Base-by-base conservation (phyloP, 176 grass and related monocot species). In the Tuctoria greenei region DNA sequence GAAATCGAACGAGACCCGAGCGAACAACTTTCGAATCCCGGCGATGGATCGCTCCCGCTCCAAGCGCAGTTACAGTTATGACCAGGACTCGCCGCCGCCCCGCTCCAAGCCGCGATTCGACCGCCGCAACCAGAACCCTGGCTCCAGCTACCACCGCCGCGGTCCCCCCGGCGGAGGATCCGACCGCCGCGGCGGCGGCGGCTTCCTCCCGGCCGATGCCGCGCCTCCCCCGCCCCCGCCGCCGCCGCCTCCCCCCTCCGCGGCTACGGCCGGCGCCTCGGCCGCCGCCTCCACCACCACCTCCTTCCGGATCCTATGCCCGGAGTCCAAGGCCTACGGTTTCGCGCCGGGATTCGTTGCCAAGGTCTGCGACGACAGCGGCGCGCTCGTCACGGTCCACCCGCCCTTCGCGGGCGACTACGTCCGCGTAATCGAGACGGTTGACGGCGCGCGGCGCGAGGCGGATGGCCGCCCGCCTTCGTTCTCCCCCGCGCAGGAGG, bases 401-500 rank as follows among this genome's bases (percentile, higher is more conserved):
- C 82, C 57, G 64, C 72, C 88, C 14, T 67, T 78, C 56, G 59
- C 84, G 5, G 95, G 91, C 1, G 95, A 98, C 39, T 78, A 85
- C 3, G 95, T 90, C 38, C 67, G 87, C 1, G 65, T 95, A 73
- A 88, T 98, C 11, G 95, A 98, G 91, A 92, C 95, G 26, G 75
- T 83, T 4, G 91, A 99, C 59, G 85, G 80, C 43, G 80, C 47
- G 9, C 73, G 68, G 35, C 86, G 86, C 10, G 89, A 92, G 74
- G 79, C 76, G 1, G 95, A 92, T 25, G 91, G 89, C 58, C 85
- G 95, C 59, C 95, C 91, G 7, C 95, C 89, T 5, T 64, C 79
- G 73, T 92, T 90, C 87, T 99, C 91, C 25, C 91, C 95, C 1
- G 91, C 91, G 17, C 91, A 99, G 82, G 95, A 99, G 64, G 95